A percentile compares a stretch with the other conserved stretches of the same genome.
Conservation (phyloP, 1,284 basidiomycete genomes). For the Trametes polyzona region DNA sequence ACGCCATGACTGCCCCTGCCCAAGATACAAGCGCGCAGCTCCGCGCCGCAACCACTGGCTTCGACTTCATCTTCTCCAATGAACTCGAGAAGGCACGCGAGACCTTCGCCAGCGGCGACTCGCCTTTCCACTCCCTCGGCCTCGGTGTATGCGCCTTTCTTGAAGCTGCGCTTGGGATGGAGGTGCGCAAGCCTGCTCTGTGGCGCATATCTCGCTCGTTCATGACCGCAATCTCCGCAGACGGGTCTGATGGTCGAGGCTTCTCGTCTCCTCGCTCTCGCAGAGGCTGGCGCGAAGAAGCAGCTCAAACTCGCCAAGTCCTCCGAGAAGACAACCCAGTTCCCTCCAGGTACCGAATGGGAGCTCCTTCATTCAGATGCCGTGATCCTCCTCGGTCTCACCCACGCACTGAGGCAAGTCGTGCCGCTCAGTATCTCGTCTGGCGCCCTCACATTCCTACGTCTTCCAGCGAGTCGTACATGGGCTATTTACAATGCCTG, state of each 20-base stretch:
- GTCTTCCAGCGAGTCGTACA: slow-evolving; percentile 65
- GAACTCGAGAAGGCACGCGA: slow-evolving; percentile 57
- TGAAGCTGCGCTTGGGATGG: slow-evolving; percentile 80
- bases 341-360: slow-evolving; percentile 68
- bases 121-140: slow-evolving; percentile 73
- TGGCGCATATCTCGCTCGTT: neutral
- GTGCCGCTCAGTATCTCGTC: neutral
- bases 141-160: slow-evolving; percentile 74
- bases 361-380: slow-evolving; percentile 76
- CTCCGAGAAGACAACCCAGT: slow-evolving; percentile 44
- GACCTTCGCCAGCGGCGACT: slow-evolving; percentile 52
- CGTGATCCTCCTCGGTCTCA: slow-evolving; percentile 68
- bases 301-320: slow-evolving; percentile 52
- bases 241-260: slow-evolving; percentile 61
- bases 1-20: slow-evolving; percentile 14
- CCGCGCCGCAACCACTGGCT: slow-evolving; percentile 58
- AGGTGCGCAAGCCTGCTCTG: slow-evolving; percentile 47
- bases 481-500: slow-evolving; percentile 80
- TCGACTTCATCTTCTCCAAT: slow-evolving; percentile 71
- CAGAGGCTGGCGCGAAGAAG: slow-evolving; percentile 65
- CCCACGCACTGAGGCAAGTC: slow-evolving; percentile 66
- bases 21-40: slow-evolving; percentile 43
- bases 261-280: slow-evolving; percentile 51
- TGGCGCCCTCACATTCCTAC: neutral
- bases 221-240: slow-evolving; percentile 34